A percentile compares a stretch with the other conserved stretches of the same genome.
phyloP scores from a whole-genome alignment of 768 basidiomycete genomes.

The Xanthoconium stramineum region DNA sequence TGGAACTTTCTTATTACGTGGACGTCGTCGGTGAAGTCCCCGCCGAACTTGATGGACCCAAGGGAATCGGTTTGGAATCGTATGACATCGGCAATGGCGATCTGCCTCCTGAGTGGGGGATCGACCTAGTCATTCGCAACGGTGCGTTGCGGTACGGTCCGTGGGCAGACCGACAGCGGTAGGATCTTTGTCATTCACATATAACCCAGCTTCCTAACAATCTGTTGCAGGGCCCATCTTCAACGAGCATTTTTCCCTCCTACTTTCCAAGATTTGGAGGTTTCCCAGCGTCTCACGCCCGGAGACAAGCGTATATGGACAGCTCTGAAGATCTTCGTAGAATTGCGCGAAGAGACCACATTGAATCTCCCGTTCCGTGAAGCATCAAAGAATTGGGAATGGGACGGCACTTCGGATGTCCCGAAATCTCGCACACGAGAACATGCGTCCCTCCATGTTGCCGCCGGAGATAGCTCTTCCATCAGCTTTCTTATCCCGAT shows the following conservation, averaged over 20 bases:
- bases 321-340: constrained; percentile 73
- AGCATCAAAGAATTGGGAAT: constrained; percentile 95
- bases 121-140: constrained; percentile 77
- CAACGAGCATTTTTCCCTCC: constrained; percentile 84
- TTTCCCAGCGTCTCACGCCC: constrained; percentile 57
- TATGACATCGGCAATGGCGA: constrained; percentile 86
- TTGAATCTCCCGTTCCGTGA: constrained; percentile 90
- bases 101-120: constrained; percentile 87
- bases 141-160: constrained; percentile 86
- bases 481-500: constrained; percentile 85
- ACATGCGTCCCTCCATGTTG: constrained; percentile 68
- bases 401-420: constrained; percentile 60
- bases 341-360: constrained; percentile 72
- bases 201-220: constrained; percentile 1
- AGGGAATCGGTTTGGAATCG: constrained; percentile 38
- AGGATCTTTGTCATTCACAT: constrained; percentile 9
- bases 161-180: constrained; percentile 96
- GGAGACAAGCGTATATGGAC: constrained; percentile 87
- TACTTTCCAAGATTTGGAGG: constrained; percentile 60
- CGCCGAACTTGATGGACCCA: constrained; percentile 25
- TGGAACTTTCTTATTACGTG: constrained; percentile 84
- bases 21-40: constrained; percentile 83
- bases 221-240: constrained; percentile 54
- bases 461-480: constrained; percentile 77
- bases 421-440: constrained; percentile 57